Evolutionary conservation across 2,329 filamentous ascomycete genomes (phyloP), one percentile per base, ranked within the genome.

Genomic region (Pyricularia pennisetigena): DNA sequence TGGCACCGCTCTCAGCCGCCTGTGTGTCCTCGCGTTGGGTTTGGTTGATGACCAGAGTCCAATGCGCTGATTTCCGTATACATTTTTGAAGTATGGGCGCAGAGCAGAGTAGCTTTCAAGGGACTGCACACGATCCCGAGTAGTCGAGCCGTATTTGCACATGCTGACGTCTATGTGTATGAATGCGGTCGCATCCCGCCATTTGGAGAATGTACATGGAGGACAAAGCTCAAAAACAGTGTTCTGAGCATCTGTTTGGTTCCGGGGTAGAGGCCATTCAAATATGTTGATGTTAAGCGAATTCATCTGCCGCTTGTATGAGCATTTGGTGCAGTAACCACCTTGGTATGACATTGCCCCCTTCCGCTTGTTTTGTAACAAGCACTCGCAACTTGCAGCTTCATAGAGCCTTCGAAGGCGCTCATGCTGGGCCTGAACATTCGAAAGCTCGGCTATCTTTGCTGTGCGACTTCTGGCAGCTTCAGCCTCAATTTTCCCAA

Each of bases 211-310:
- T 0, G 72, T 32, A 0, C 26, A 4, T 0, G 86, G 85, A 0
- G 80, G 70, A 0, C 71, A 66, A 0, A 88, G 74, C 70, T 88
- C 86, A 66, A 88, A 88, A 0, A 88, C 77, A 0, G 79, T 78
- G 0, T 82, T 77, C 68, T 83, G 81, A 0, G 78, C 77, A 12
- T 77, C 29, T 0, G 69, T 8, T 0, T 63, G 0, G 0, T 77
- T 16, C 0, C 61, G 35, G 0, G 85, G 81, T 0, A 89, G 75
- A 0, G 86, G 86, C 85, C 85, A 88, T 72, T 89, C 86, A 70
- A 86, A 78, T 10, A 85, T 72, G 0, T 61, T 0, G 7, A 90
- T 87, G 0, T 32, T 57, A 0, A 89, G 68, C 0, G 3, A 1
- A 0, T 76, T 62, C 0, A 84, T 83, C 1, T 0, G 7, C 5